Base-by-base conservation (phyloP, 768 basidiomycete species). In the Clathrus columnatus region DNA sequence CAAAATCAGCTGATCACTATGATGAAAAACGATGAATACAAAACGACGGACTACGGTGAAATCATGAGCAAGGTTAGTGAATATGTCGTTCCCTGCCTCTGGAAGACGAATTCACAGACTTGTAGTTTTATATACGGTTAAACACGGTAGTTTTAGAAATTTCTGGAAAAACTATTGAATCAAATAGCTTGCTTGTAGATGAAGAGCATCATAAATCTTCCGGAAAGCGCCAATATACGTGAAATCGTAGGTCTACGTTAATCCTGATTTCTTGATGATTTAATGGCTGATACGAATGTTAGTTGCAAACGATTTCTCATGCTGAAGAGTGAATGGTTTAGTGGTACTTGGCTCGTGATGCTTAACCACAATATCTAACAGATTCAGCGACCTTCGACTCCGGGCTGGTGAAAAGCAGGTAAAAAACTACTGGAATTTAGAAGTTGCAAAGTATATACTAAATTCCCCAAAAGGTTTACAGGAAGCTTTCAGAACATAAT, bases 51-150 rank as follows among this genome's bases (percentile, higher is more conserved):
- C 53, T 88, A 78, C 60, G 89, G 90, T 0, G 85, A 92, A 57
- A 82, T 89, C 52, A 91, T 91, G 87, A 87, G 83, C 79, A 90
- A 85, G 74, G 90, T 84, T 54, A 30, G 71, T 59, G 57, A 26
- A 41, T 45, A 56, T 45, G 24, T n/a, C 21, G 4, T 44, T 32
- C 11, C 50, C 23, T 18, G 1, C 5, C 36, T 42, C 30, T 23
- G 36, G 21, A 52, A 48, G 41, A 18, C 52, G 44, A 41, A 56
- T 58, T 59, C n/a, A 61, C 51, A 56, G 18, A 44, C 32, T 57
- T 14, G 24, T 59, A 91, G 88, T 83, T 86, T 59, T 90, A 90
- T 59, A 80, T 91, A 36, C 79, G 82, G 24, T 83, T 84, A 63
- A 68, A 75, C 7, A 89, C 85, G 58, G 86, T 85, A 63, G 50